phyloP scores from a whole-genome alignment of 768 basidiomycete genomes.

The Porpolomopsis calyptriformis region DNA sequence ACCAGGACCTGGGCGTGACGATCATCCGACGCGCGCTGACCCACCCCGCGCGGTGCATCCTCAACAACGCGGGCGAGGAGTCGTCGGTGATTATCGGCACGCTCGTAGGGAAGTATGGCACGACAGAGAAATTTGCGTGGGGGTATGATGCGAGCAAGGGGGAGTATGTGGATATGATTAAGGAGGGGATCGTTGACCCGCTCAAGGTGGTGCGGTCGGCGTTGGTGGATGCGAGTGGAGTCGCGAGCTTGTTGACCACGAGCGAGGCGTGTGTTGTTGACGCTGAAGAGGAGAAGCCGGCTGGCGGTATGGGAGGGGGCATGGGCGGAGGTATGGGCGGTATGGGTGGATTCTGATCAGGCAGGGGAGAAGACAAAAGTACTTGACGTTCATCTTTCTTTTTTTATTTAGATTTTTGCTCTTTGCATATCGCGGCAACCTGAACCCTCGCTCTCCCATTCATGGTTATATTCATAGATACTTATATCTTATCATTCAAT shows the following conservation, averaged over 20 bases:
- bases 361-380: no score
- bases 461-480: no score
- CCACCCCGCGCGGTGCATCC: constrained; percentile 78
- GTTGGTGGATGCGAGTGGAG: constrained; percentile 83
- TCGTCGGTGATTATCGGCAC: constrained; percentile 87
- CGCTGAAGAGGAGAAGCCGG: constrained; percentile 68
- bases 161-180: constrained; percentile 92
- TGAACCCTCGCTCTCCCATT: no score
- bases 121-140: constrained; percentile 69
- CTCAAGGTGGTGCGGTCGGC: constrained; percentile 93
- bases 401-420: no score
- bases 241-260: constrained; percentile 88
- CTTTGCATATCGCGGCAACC: no score
- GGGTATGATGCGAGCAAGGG: constrained; percentile 90
- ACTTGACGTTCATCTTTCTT: no score
- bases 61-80: constrained; percentile 92
- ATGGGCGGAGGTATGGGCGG: constrained; percentile 40
- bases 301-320: constrained; percentile 35
- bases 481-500: no score
- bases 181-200: constrained; percentile 89
- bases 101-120: constrained; percentile 57
- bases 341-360: constrained; percentile 22
- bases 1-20: constrained; percentile 90
- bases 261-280: constrained; percentile 91
- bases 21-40: constrained; percentile 85